Conservation (phyloP, 169 alveolate species). For the Cryptosporidium tyzzeri region DNA sequence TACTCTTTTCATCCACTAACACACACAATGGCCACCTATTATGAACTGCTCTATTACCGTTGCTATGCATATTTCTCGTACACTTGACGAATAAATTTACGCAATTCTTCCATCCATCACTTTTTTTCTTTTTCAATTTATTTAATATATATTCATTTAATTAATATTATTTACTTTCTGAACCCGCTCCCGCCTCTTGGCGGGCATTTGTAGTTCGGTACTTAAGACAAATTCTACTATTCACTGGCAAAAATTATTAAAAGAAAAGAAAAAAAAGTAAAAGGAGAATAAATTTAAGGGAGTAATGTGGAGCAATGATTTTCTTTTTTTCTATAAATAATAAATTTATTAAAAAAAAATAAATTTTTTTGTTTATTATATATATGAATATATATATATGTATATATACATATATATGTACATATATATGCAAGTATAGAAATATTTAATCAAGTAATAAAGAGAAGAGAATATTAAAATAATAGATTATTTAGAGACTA, state of each 20-base stretch:
- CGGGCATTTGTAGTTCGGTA: not conserved
- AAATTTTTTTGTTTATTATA: no score
- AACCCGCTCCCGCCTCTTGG: not conserved
- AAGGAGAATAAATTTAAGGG: not conserved
- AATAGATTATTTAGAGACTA: no score
- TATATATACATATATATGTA: no score
- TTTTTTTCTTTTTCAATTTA: not conserved
- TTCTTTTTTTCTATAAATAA: not conserved
- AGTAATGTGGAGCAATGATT: not conserved
- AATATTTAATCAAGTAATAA: no score
- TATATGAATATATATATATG: no score
- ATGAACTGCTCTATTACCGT: not conserved
- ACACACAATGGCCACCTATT: constrained; percentile 63
- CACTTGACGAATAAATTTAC: not conserved
- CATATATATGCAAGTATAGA: not conserved
- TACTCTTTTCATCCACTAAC: constrained; percentile 1
- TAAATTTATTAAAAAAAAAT: no score
- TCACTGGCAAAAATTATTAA: not conserved
- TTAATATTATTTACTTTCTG: not conserved
- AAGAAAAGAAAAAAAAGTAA: not conserved
- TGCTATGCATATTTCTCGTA: not conserved
- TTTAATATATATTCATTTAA: no score
- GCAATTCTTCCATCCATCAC: constrained; percentile 2
- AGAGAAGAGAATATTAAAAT: not conserved
- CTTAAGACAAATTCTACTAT: not conserved